These are phyloP conservation scores for Hippophae tibetana DNA, from an alignment of 306 rosid genomes.

Conservation along the genomic window DNA sequence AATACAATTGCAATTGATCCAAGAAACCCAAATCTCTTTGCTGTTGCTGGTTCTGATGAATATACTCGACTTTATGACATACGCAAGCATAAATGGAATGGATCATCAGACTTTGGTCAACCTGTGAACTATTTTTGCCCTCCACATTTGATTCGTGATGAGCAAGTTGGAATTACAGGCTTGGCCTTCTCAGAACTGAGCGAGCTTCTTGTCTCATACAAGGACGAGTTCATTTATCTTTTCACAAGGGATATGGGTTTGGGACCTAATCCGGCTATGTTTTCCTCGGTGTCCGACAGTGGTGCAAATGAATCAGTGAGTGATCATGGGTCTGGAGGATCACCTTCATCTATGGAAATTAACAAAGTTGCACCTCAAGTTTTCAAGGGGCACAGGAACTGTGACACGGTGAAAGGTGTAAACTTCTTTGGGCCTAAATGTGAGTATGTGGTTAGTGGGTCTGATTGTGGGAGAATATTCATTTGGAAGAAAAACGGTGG, in stretches of 20 bases:
- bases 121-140: constrained; percentile 72
- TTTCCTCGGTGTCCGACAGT: constrained; percentile 37
- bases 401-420: constrained; percentile 85
- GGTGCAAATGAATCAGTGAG: constrained; percentile 48
- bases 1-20: constrained; percentile 94
- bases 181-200: constrained; percentile 91
- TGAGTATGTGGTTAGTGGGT: constrained; percentile 92
- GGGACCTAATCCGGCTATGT: constrained; percentile 49
- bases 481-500: constrained; percentile 83
- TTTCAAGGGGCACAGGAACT: constrained; percentile 76
- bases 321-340: constrained; percentile 27
- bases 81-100: constrained; percentile 71
- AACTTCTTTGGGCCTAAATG: constrained; percentile 82
- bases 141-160: constrained; percentile 50
- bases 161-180: constrained; percentile 77
- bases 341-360: constrained; percentile 33
- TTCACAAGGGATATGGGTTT: constrained; percentile 77
- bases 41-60: constrained; percentile 77
- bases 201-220: constrained; percentile 86
- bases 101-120: constrained; percentile 58
- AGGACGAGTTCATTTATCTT: constrained; percentile 68
- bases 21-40: constrained; percentile 85
- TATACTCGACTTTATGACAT: constrained; percentile 76
- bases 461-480: constrained; percentile 96
- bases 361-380: constrained; percentile 49